A percentile compares a stretch with the other conserved stretches of the same genome.
Evolutionary conservation across 495 filamentous ascomycete genomes (phyloP).

Genomic region (Penicillium angulare): DNA sequence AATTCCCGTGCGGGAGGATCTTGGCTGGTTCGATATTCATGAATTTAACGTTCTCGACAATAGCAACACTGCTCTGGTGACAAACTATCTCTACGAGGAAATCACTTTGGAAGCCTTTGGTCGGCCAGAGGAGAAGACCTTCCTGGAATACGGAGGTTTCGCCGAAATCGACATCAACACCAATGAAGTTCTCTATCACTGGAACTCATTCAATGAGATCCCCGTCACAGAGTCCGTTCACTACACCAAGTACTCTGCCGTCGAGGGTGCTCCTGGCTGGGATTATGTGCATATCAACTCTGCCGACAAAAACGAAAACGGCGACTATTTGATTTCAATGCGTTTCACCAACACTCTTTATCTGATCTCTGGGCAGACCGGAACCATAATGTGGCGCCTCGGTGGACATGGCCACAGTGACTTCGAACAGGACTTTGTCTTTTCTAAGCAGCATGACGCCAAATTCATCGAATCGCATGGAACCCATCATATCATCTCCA

Average conservation of each 20-base stretch:
- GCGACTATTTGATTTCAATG: slow-evolving; percentile 57
- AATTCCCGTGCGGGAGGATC: slow-evolving; percentile 30
- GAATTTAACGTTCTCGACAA: slow-evolving; percentile 44
- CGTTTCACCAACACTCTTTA: slow-evolving; percentile 57
- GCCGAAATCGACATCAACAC: slow-evolving; percentile 43
- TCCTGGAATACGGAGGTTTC: slow-evolving; percentile 35
- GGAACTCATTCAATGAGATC: slow-evolving; percentile 41
- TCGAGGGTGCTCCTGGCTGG: slow-evolving; percentile 35
- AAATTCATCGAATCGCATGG: slow-evolving; percentile 47
- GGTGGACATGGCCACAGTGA: slow-evolving; percentile 39
- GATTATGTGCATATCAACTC: slow-evolving; percentile 63
- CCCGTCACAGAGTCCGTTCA: slow-evolving; percentile 29
- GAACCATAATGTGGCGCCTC: slow-evolving; percentile 58
- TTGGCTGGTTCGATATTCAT: slow-evolving; percentile 41
- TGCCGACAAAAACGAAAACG: slow-evolving; percentile 53
- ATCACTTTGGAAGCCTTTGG: slow-evolving; percentile 38
- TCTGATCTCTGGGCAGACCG: slow-evolving; percentile 53
- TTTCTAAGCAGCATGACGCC: slow-evolving; percentile 60
- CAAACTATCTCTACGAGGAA: slow-evolving; percentile 43
- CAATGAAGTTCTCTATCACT: slow-evolving; percentile 41
- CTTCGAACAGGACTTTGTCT: slow-evolving; percentile 49
- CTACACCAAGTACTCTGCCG: slow-evolving; percentile 6
- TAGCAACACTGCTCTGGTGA: slow-evolving; percentile 37
- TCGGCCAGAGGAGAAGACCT: slow-evolving; percentile 27
- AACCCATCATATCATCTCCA: slow-evolving; percentile 42